These are phyloP conservation scores for Penicillium digitatum DNA, from an alignment of 2,329 filamentous ascomycete genomes.

Conservation along the genomic window DNA sequence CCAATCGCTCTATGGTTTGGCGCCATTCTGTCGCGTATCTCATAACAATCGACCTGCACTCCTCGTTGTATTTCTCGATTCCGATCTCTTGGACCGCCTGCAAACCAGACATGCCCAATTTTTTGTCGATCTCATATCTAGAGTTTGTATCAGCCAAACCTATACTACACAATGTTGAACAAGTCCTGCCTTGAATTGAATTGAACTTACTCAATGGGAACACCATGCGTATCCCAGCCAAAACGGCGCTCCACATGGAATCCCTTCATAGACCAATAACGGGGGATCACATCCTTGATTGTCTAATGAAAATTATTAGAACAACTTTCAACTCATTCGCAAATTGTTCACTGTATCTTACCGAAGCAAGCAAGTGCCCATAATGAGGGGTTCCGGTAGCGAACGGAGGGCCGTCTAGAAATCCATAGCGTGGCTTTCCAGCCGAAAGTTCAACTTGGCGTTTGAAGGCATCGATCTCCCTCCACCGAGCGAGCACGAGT, in stretches of 20 bases:
- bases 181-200: neutral
- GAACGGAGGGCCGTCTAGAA: conserved; percentile 85
- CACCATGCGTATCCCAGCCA: conserved; percentile 91
- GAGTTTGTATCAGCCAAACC: neutral
- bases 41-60: conserved; percentile 93
- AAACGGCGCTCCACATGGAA: conserved; percentile 88
- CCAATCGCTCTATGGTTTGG: conserved; percentile 78
- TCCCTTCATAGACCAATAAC: conserved; percentile 97
- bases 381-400: conserved; percentile 68
- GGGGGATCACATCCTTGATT: conserved; percentile 94
- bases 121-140: conserved; percentile 90
- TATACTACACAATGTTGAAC: neutral
- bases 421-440: conserved; percentile 80
- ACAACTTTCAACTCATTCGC: neutral
- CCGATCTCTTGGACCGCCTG: conserved; percentile 83
- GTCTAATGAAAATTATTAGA: conserved; percentile 44
- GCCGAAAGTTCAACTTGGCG: conserved; percentile 82
- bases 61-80: conserved; percentile 82
- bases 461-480: conserved; percentile 86
- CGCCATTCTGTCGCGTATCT: conserved; percentile 84
- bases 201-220: conserved; percentile 67
- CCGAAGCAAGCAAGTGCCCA: conserved; percentile 74
- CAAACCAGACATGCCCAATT: conserved; percentile 80
- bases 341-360: neutral
- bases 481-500: conserved; percentile 77